Evolutionary conservation across 192 early-diverging fungal genomes (phyloP), one percentile per base, ranked within the genome.

Genomic region (Obelidium mucronatum): DNA sequence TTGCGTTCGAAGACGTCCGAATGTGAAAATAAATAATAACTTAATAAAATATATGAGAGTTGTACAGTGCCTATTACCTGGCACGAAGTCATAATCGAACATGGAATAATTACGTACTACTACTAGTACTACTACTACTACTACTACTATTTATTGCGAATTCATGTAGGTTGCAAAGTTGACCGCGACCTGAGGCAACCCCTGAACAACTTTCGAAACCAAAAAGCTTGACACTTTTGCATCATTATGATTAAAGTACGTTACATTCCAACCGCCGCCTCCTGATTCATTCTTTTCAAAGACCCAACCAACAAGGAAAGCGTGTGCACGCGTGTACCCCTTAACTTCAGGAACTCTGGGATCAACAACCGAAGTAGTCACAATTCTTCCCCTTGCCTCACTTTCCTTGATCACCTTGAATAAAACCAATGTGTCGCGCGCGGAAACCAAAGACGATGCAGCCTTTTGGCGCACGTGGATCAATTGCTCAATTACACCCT

Each of bases 371-470:
- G 72, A 74, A 17, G 40, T 58, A 15, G 33, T 34, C 4, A 74
- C 42, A 17, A 74, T 13, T 36, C 62, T 62, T 1, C 39, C 72
- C 42, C 62, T 74, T 13, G 31, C 19, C 36, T 59, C 55, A 0
- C 33, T 39, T 31, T 62, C 72, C 72, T 62, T 40, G 26, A 74
- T 17, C 3, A 13, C 34, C 40, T 63, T 74, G 24, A 62, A 17
- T 3, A 28, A 30, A 2, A 74, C 6, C 1, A 8, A n/a, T 62
- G 62, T 62, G 60, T 74, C 72, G 17, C 72, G 55, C 22, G 58
- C 72, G 42, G 72, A 74, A 19, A 74, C 52, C 28, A 74, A 28
- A 26, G 72, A 59, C 72, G 58, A 74, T 33, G 60, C 58, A 35
- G 58, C 72, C n/a, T 62, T 22, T 6, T 74, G 72, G 36, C 60